Percentiles rank a stretch among this genome's conserved stretches.
Conservation (phyloP, 371 early-diverging fungal species). For the Mortierella sp. region DNA sequence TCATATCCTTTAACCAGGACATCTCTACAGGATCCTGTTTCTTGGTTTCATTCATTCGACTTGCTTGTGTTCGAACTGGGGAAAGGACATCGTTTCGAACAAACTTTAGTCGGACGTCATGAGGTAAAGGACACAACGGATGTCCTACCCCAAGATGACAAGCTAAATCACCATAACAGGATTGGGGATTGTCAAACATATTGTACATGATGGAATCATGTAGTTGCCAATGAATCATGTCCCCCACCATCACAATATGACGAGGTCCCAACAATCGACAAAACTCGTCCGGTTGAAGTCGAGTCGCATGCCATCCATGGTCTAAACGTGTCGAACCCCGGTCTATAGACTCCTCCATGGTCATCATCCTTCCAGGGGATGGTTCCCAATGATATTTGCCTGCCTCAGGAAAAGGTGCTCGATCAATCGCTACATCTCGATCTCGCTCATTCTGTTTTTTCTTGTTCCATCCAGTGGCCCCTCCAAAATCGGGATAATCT, state of each 20-base stretch:
- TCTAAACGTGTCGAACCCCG: not conserved
- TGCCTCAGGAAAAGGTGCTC: constrained; percentile 46
- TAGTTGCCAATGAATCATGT: constrained; percentile 64
- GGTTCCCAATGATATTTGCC: constrained; percentile 51
- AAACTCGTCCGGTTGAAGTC: constrained; percentile 42
- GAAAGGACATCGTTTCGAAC: constrained; percentile 65
- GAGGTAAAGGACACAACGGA: constrained; percentile 35
- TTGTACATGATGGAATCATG: constrained; percentile 70
- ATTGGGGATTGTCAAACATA: constrained; percentile 63
- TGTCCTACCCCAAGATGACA: constrained; percentile 55
- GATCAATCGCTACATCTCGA: constrained; percentile 40
- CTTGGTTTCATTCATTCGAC: constrained; percentile 51
- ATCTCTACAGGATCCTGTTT: constrained; percentile 59
- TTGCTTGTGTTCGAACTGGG: constrained; percentile 38
- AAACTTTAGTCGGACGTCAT: constrained; percentile 57
- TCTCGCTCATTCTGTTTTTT: constrained; percentile 44
- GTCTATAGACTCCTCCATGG: not conserved
- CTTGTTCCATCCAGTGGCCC: constrained; percentile 44
- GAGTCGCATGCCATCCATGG: constrained; percentile 28
- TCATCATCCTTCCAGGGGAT: not conserved
- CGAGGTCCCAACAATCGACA: constrained; percentile 37
- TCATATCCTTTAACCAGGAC: constrained; percentile 60
- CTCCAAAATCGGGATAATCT: constrained; percentile 49
- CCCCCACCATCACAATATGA: constrained; percentile 62
- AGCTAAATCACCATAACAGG: constrained; percentile 69